Base-by-base conservation (phyloP, 495 filamentous ascomycete genomes). In the Ascodesmis nigricans region DNA sequence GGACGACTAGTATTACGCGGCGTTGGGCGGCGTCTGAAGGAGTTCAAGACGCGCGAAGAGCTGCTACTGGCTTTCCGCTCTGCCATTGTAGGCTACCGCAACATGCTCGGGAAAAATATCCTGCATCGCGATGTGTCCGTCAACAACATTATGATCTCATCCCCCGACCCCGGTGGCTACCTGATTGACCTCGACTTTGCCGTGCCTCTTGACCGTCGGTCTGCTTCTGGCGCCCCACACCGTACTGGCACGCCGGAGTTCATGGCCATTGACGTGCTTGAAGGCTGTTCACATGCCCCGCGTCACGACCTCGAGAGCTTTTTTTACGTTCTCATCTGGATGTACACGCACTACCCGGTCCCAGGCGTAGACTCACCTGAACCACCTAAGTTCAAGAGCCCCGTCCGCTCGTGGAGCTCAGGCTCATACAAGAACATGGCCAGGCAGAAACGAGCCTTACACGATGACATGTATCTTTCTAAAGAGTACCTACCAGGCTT, bases 41-140 rank as follows among this genome's bases (percentile, higher is more conserved):
- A 6, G n/a, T 30, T 31, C 25, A 20, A 7, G 15, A 1, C 35
- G 5, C 9, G 6, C n/a, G 22, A n/a, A 6, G 31, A 21, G 31
- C 18, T 33, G 8, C 31, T 33, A 5, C 13, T 4, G 16, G 7
- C 14, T 4, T 21, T 33, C 14, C 13, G 13, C 18, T 7, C 4
- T 16, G 31, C 14, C 4, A 21, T 33, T 7, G n/a, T 25, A n/a
- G 10, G 10, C 10, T 15, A 18, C 19, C 29, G 24, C 29, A 13
- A 24, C 18, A 10, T 10, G 2, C 29, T 34, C 1, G 1, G 15
- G 3, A 40, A 40, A 2, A 40, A 36, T 0, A 39, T 56, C 19
- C 42, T 59, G 0, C 50, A 58, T 22, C 29, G 36, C 5, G 36
- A 39, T 15, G 19, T 39, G 21, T 34, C 19, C 29, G 19, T 25